Evolutionary conservation across 2,329 filamentous ascomycete genomes (phyloP).

Genomic region (Sporothrix protearum): DNA sequence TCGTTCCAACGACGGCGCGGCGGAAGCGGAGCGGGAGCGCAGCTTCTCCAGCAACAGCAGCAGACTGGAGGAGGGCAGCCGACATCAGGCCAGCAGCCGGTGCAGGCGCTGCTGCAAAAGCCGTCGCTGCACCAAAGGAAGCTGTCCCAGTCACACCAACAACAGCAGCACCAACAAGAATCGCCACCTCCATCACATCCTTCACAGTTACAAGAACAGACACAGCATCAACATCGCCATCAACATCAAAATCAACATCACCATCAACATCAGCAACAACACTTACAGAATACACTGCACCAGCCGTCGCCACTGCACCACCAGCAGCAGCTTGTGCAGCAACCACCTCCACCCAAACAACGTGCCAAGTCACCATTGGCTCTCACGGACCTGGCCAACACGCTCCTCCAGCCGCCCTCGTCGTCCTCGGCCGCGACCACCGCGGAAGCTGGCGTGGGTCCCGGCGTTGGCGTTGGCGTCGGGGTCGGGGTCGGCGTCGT

Average conservation of each 20-base stretch:
- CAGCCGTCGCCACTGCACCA: constrained; percentile 30
- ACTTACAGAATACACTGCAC: constrained; percentile 27
- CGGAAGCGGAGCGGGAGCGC: neutral
- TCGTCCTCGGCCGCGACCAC: constrained; percentile 39
- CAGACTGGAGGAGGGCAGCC: neutral
- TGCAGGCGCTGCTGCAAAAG: neutral
- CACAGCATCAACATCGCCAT: neutral
- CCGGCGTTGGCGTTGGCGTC: constrained; percentile 9
- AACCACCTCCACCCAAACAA: constrained; percentile 29
- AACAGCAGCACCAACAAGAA: neutral
- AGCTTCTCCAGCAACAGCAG: constrained; percentile 4
- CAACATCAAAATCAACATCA: constrained; percentile 2
- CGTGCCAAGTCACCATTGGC: constrained; percentile 60
- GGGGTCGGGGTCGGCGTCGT: constrained; percentile 36
- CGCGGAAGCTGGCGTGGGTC: constrained; percentile 19
- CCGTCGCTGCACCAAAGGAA: neutral
- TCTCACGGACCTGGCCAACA: constrained; percentile 42
- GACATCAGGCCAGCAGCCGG: constrained; percentile 4
- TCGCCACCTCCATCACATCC: neutral
- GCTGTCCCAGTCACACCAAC: constrained; percentile 2
- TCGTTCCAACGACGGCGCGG: constrained; percentile 8
- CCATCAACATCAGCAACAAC: neutral
- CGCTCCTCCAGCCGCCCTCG: constrained; percentile 42
- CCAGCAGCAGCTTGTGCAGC: constrained; percentile 41
- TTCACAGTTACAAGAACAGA: neutral